Conservation (phyloP, 345 rosid species). For the Acer negundo region DNA sequence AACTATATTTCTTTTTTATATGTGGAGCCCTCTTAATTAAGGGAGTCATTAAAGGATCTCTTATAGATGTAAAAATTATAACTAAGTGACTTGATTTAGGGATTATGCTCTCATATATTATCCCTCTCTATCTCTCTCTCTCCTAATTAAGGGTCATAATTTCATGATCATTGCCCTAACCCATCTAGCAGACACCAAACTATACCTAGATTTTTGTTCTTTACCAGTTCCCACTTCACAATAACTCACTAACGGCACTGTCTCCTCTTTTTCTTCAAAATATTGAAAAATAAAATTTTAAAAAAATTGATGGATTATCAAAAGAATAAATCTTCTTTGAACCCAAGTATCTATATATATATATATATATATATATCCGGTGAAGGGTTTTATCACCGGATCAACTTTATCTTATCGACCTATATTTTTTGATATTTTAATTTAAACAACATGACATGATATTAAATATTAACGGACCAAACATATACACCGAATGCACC, state of each 20-base stretch:
- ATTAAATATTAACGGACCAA: too few relatives aligned
- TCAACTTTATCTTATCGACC: too few relatives aligned
- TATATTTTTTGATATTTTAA: too few relatives aligned
- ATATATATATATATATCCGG: too few relatives aligned
- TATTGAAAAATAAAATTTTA: neutral
- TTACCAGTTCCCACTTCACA: conserved; percentile 32
- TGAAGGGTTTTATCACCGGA: too few relatives aligned
- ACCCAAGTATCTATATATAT: too few relatives aligned
- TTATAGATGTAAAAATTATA: too few relatives aligned
- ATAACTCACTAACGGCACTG: conserved; percentile 6
- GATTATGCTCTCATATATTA: neutral
- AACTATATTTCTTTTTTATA: too few relatives aligned
- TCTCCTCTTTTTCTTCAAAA: conserved; percentile 24
- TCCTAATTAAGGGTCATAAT: neutral
- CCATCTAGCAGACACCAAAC: conserved; percentile 22
- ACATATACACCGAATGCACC: neutral
- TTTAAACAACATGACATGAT: too few relatives aligned
- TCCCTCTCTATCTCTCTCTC: neutral
- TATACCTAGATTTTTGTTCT: conserved; percentile 29
- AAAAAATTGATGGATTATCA: neutral
- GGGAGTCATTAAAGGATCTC: too few relatives aligned
- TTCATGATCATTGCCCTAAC: conserved; percentile 33
- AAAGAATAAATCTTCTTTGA: neutral
- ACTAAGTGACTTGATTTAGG: too few relatives aligned
- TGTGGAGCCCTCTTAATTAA: too few relatives aligned